Evolutionary conservation across 179 eudicot species (phyloP).

Genomic region (Sideroxylon spinosum): DNA sequence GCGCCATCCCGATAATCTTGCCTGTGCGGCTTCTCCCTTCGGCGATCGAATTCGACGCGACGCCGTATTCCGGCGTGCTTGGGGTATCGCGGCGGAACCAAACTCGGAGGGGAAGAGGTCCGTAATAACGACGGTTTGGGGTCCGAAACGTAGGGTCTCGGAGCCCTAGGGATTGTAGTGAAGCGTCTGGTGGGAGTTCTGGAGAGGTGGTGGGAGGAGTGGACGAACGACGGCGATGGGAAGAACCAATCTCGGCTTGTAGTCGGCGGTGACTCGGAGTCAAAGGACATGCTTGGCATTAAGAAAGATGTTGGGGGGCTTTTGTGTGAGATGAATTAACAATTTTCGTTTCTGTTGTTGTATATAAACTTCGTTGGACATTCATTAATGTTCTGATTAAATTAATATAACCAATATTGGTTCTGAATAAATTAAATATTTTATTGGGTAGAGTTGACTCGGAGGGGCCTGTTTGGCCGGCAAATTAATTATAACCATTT

Average conservation of each 20-base stretch:
- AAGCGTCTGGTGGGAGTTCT: constrained; percentile 27
- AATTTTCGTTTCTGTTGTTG: too few species aligned
- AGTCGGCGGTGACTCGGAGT: constrained; percentile 24
- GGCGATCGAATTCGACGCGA: constrained; percentile 25
- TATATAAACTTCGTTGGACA: too few species aligned
- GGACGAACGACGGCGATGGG: constrained; percentile 44
- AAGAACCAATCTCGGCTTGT: constrained; percentile 48
- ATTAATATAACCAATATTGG: too few species aligned
- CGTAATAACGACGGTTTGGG: constrained; percentile 12
- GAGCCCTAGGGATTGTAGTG: constrained; percentile 23
- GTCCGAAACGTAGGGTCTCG: constrained; percentile 10
- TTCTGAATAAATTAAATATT: too few species aligned
- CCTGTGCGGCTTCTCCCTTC: constrained; percentile 16
- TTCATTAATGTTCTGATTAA: too few species aligned
- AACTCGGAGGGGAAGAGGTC: neutral
- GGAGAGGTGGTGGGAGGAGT: constrained; percentile 17
- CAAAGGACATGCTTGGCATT: constrained; percentile 26
- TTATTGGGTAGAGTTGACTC: too few species aligned
- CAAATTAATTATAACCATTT: too few species aligned
- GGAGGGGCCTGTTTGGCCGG: too few species aligned
- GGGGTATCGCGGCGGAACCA: neutral
- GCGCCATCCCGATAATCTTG: neutral
- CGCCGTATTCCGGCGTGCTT: constrained; percentile 25
- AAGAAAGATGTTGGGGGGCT: neutral
- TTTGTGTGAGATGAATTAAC: too few species aligned